A percentile compares a stretch with the other conserved stretches of the same genome.
phyloP scores from a whole-genome alignment of 1,284 basidiomycete genomes.

The Pseudomicrostroma phylloplanum region DNA sequence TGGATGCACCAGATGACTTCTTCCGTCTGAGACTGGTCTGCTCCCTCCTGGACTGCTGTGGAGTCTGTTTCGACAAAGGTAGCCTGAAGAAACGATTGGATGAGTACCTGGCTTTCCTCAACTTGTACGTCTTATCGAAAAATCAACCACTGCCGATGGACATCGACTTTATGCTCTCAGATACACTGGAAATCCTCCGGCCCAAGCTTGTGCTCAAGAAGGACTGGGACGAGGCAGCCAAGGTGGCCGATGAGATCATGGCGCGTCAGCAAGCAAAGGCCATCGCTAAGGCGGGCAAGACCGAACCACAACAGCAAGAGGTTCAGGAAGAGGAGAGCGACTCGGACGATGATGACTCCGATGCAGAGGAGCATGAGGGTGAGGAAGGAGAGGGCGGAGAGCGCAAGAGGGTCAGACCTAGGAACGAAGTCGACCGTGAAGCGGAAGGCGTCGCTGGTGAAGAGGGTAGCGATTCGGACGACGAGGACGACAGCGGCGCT shows the following conservation, averaged over 20 bases:
- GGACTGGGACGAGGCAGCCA: slow-evolving; percentile 73
- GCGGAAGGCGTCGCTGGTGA: slow-evolving; percentile 17
- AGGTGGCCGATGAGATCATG: slow-evolving; percentile 75
- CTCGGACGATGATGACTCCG: slow-evolving; percentile 10
- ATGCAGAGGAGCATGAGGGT: slow-evolving; percentile 16
- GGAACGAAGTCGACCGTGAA: slow-evolving; percentile 1
- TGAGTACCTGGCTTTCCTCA: slow-evolving; percentile 84
- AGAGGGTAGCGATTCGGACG: slow-evolving; percentile 31
- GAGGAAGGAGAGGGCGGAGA: slow-evolving; percentile 50
- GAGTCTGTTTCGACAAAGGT: slow-evolving; percentile 94
- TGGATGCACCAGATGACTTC: slow-evolving; percentile 92
- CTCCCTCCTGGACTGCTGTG: slow-evolving; percentile 85
- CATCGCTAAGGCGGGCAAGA: not conserved
- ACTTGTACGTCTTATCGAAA: slow-evolving; percentile 87
- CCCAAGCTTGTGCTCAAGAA: slow-evolving; percentile 57
- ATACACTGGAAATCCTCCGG: slow-evolving; percentile 66
- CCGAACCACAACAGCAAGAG: not conserved
- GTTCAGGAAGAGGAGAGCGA: slow-evolving; percentile 17
- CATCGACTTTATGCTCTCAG: slow-evolving; percentile 89
- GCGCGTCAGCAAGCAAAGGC: slow-evolving; percentile 6
- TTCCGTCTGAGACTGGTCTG: slow-evolving; percentile 90
- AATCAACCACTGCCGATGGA: slow-evolving; percentile 78
- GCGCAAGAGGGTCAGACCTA: not conserved
- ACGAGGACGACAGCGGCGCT: slow-evolving; percentile 25
- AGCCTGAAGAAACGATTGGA: slow-evolving; percentile 84